Percentiles rank a stretch among this genome's conserved stretches.
phyloP scores from a whole-genome alignment of 495 filamentous ascomycete genomes.

The Hypoxylon intermedium region DNA sequence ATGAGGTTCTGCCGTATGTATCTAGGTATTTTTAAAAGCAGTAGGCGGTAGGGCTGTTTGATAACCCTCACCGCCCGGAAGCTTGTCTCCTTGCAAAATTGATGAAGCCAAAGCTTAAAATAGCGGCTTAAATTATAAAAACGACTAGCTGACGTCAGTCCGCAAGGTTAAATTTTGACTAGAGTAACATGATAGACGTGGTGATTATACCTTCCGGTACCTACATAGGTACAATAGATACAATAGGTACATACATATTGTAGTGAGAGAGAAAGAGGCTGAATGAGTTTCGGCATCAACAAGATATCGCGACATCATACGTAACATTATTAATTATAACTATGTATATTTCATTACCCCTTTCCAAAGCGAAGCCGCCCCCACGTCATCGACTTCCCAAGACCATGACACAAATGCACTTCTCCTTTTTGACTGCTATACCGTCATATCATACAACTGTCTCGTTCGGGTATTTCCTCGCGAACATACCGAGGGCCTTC shows the following conservation, averaged over 20 bases:
- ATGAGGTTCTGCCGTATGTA: conserved; percentile 22
- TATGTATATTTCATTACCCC: conserved; percentile 12
- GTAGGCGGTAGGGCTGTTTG: conserved; percentile 20
- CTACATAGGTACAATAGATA: too few relatives aligned
- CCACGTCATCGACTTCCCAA: neutral
- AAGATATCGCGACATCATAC: conserved; percentile 11
- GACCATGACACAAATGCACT: neutral
- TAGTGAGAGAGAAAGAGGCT: conserved; percentile 1
- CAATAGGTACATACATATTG: too few relatives aligned
- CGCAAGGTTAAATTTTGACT: too few relatives aligned
- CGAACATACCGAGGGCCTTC: conserved; percentile 90
- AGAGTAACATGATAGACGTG: neutral
- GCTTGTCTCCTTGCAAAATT: conserved; percentile 7
- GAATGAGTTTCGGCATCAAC: neutral
- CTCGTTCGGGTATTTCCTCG: conserved; percentile 73
- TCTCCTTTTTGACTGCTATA: neutral
- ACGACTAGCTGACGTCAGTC: conserved; percentile 6
- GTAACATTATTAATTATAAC: conserved; percentile 27
- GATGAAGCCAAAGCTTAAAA: conserved; percentile 8
- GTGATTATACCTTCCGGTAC: conserved; percentile 11
- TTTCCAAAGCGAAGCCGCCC: neutral
- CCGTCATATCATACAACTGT: conserved; percentile 51
- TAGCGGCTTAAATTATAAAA: conserved; percentile 5
- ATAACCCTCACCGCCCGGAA: conserved; percentile 14
- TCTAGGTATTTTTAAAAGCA: too few relatives aligned